Percentiles rank a stretch among this genome's conserved stretches.
Evolutionary conservation across 2,329 filamentous ascomycete species (phyloP).

Genomic region (Aspergillus ochraceus): DNA sequence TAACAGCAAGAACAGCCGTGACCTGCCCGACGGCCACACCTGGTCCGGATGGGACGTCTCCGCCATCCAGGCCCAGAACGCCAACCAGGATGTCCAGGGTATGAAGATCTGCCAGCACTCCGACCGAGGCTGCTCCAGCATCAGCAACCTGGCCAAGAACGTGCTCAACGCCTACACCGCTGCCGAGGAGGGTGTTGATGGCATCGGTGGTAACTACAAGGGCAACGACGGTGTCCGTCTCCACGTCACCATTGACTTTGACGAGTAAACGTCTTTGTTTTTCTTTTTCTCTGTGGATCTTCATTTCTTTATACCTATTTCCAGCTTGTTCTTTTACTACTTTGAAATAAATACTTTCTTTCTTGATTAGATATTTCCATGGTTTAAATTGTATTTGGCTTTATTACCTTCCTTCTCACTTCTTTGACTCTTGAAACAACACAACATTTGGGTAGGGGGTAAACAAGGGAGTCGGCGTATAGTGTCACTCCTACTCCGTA

Average conservation of each 20-base stretch:
- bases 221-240: constrained; percentile 32
- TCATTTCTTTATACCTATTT: constrained; percentile 11
- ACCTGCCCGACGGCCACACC: background rate
- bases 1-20: constrained; percentile 28
- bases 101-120: constrained; percentile 38
- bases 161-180: constrained; percentile 36
- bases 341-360: constrained; percentile 3
- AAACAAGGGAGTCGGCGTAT: no score
- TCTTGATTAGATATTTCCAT: background rate
- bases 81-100: constrained; percentile 31
- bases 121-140: constrained; percentile 32
- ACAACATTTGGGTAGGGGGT: background rate
- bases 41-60: constrained; percentile 45
- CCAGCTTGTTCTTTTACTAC: constrained; percentile 8
- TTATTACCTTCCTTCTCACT: background rate
- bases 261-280: constrained; percentile 16
- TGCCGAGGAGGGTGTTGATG: constrained; percentile 25
- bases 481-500: no score
- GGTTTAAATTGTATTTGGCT: background rate
- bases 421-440: background rate
- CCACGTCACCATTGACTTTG: constrained; percentile 30
- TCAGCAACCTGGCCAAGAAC: constrained; percentile 21
- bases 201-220: constrained; percentile 30
- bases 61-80: constrained; percentile 35
- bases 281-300: constrained; percentile 4